Evolutionary conservation across 805 yeast genomes (phyloP).

Genomic region (Yarrowia sp.): DNA sequence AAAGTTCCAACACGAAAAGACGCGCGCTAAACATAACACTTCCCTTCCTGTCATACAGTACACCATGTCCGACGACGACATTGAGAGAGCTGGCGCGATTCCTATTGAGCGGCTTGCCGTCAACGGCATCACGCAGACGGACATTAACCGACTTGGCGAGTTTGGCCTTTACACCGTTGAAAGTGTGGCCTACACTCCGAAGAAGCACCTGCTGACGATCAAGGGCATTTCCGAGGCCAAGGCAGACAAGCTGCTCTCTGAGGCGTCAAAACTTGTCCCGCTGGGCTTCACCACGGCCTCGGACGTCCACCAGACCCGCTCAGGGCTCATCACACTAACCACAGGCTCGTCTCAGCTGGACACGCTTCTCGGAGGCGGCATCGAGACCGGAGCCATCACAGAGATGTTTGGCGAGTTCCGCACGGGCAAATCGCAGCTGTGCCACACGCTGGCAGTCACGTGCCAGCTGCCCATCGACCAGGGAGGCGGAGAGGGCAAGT

Average conservation of each 20-base stretch:
- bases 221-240: conserved; percentile 95
- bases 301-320: conserved; percentile 84
- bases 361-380: conserved; percentile 91
- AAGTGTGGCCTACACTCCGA: conserved; percentile 90
- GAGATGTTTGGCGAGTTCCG: conserved; percentile 96
- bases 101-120: conserved; percentile 18
- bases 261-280: conserved; percentile 84
- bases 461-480: conserved; percentile 93
- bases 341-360: conserved; percentile 95
- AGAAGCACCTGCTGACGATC: conserved; percentile 68
- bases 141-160: conserved; percentile 74
- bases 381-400: conserved; percentile 95
- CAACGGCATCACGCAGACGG: conserved; percentile 79
- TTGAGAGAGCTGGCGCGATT: conserved; percentile 17
- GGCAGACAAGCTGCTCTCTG: conserved; percentile 78
- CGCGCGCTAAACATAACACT: neutral
- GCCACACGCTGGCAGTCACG: conserved; percentile 95
- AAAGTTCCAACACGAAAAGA: neutral
- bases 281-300: conserved; percentile 98
- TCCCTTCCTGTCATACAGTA: neutral
- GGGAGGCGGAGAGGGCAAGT: conserved; percentile 99
- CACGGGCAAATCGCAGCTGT: conserved; percentile 95
- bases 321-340: conserved; percentile 87
- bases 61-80: conserved; percentile 9
- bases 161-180: conserved; percentile 89